Evolutionary conservation across 345 rosid genomes (phyloP).

Genomic region (Odontarrhena argentea): DNA sequence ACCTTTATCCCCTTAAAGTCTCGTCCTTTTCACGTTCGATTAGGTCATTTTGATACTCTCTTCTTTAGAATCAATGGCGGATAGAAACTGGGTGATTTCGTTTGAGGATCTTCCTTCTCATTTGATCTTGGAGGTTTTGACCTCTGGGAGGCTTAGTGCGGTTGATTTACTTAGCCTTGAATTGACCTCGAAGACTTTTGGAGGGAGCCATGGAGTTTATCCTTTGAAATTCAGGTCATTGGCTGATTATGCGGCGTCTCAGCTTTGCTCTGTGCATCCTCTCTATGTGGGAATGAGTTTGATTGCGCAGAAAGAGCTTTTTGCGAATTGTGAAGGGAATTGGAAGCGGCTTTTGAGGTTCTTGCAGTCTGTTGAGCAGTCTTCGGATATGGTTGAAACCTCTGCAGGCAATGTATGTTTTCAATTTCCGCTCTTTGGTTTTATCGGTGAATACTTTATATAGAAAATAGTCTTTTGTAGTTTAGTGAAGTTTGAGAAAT

Average conservation of each 20-base stretch:
- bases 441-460: neutral
- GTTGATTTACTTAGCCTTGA: slow-evolving; percentile 71
- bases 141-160: slow-evolving; percentile 63
- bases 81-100: slow-evolving; percentile 51
- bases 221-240: slow-evolving; percentile 72
- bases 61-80: slow-evolving; percentile 58
- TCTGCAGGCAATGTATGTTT: slow-evolving; percentile 89
- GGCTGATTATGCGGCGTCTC: slow-evolving; percentile 83
- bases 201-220: slow-evolving; percentile 62
- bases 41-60: slow-evolving; percentile 24
- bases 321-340: slow-evolving; percentile 76
- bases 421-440: slow-evolving; percentile 27
- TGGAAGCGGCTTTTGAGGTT: slow-evolving; percentile 93
- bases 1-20: slow-evolving; percentile 30
- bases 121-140: slow-evolving; percentile 84
- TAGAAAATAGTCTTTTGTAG: slow-evolving; percentile 8
- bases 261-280: slow-evolving; percentile 61
- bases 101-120: slow-evolving; percentile 87
- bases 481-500: slow-evolving; percentile 4
- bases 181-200: slow-evolving; percentile 76
- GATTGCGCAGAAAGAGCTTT: slow-evolving; percentile 57
- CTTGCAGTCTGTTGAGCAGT: slow-evolving; percentile 78
- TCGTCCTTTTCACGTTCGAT: slow-evolving; percentile 21
- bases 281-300: slow-evolving; percentile 58
- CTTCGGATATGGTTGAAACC: slow-evolving; percentile 73